Conservation (phyloP, 2,329 filamentous ascomycete genomes). For the Atkinsonella hypoxylon region DNA sequence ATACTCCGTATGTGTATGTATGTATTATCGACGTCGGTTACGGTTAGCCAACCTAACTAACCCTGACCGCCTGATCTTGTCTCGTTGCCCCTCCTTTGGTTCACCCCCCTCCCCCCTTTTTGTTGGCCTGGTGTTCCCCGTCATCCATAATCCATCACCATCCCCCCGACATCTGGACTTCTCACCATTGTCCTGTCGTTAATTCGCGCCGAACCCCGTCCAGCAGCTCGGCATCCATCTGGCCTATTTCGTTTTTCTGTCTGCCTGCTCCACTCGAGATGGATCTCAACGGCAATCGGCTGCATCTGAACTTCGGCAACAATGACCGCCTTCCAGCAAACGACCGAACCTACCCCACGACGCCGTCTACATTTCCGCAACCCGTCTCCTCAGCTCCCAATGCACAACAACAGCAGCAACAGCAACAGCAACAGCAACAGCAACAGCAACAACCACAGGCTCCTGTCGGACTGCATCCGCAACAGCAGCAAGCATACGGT, state of each 20-base stretch:
- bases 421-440: conserved; percentile 21
- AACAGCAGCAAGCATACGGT: conserved; percentile 31
- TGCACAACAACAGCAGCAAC: conserved; percentile 25
- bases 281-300: conserved; percentile 47
- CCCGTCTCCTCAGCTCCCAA: conserved; percentile 2
- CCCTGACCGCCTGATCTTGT: too few relatives aligned
- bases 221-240: background rate
- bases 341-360: conserved; percentile 69
- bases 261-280: conserved; percentile 20
- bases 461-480: conserved; percentile 23
- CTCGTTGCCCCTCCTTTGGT: too few relatives aligned
- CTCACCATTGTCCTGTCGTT: background rate
- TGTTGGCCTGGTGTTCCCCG: too few relatives aligned
- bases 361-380: conserved; percentile 69
- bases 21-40: too few relatives aligned
- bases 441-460: conserved; percentile 28
- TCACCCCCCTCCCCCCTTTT: too few relatives aligned
- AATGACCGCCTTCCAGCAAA: conserved; percentile 49
- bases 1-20: too few relatives aligned
- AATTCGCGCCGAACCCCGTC: background rate
- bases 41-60: too few relatives aligned
- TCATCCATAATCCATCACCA: background rate
- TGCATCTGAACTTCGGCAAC: conserved; percentile 56
- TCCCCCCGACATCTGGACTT: background rate
- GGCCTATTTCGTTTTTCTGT: background rate